phyloP scores from a whole-genome alignment of 176 grass and related monocot genomes.

The barley (Hordeum vulgare) region DNA sequence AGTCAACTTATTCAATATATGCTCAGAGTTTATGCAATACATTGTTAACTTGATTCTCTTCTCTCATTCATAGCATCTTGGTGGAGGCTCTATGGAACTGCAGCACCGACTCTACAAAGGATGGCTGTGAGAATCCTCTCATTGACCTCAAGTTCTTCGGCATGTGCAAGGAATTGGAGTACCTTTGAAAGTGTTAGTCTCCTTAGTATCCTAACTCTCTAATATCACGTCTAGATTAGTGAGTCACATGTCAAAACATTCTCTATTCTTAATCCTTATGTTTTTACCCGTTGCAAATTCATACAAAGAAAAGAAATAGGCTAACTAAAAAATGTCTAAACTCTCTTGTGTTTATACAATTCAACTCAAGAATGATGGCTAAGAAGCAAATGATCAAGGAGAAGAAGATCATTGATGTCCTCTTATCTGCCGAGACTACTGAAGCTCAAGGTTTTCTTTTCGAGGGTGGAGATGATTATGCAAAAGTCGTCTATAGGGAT shows the following conservation, averaged over 20 bases:
- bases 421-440: background rate
- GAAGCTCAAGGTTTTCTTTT: background rate
- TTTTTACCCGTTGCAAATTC: background rate
- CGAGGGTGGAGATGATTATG: background rate
- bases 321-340: background rate
- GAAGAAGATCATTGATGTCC: background rate
- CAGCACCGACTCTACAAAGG: no score
- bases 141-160: no score
- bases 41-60: no score
- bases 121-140: no score
- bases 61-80: no score
- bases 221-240: background rate
- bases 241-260: background rate
- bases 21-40: no score
- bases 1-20: no score
- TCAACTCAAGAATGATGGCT: background rate
- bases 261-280: background rate
- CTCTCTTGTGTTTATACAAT: background rate
- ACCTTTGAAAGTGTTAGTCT: no score
- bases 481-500: no score
- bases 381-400: background rate
- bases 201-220: background rate
- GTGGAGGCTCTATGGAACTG: no score
- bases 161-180: no score
- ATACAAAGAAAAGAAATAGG: background rate